Conservation (phyloP, 2,329 filamentous ascomycete genomes). For the Neonectria neomacrospora region DNA sequence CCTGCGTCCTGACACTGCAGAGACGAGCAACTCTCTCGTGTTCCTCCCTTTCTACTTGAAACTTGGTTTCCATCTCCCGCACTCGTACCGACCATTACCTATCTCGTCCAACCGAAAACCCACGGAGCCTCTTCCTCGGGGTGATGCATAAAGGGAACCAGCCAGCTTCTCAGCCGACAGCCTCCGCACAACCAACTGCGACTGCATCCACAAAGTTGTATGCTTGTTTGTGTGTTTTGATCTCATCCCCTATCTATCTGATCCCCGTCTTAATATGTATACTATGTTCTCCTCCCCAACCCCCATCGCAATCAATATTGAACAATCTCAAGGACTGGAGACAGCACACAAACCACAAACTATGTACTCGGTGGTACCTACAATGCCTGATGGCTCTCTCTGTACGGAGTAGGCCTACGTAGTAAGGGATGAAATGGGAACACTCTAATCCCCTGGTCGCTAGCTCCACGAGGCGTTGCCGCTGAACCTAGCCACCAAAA, state of each 20-base stretch:
- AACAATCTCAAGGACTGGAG: conserved; percentile 1
- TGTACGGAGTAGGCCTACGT: no score
- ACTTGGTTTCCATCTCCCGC: no score
- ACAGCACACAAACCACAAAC: background rate
- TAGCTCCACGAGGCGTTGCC: conserved; percentile 30
- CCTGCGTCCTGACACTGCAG: background rate
- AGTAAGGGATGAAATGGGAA: conserved; percentile 17
- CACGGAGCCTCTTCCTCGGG: conserved; percentile 20
- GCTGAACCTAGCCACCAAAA: conserved; percentile 26
- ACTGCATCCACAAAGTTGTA: background rate
- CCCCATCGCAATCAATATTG: conserved; percentile 1
- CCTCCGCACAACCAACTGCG: conserved; percentile 5
- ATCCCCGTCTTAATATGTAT: conserved; percentile 7
- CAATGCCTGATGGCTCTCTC: conserved; percentile 7
- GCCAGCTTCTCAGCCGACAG: conserved; percentile 19
- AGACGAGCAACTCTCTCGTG: background rate
- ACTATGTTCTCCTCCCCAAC: background rate
- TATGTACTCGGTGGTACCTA: background rate
- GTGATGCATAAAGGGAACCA: conserved; percentile 18
- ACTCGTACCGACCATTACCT: background rate
- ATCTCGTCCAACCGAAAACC: background rate
- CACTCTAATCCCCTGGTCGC: conserved; percentile 30
- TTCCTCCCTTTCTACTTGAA: background rate
- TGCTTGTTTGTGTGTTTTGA: background rate
- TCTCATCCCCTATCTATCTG: conserved; percentile 6